Evolutionary conservation across 2,329 filamentous ascomycete genomes (phyloP).

Genomic region (Alternaria brassicae): DNA sequence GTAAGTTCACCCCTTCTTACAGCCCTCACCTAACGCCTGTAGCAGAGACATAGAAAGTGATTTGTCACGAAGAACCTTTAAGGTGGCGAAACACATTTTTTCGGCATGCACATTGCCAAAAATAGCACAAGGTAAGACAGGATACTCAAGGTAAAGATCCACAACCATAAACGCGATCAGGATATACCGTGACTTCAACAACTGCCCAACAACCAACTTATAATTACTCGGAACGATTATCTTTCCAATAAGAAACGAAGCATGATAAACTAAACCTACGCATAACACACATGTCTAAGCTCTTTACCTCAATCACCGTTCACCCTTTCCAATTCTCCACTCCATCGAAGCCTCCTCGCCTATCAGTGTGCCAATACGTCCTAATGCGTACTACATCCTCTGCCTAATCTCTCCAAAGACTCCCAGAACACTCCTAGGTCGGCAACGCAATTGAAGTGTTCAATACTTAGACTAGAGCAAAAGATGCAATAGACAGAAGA

Average conservation of each 20-base stretch:
- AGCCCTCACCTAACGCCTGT: no score
- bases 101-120: background rate
- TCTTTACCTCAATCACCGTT: background rate
- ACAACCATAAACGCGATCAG: background rate
- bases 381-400: background rate
- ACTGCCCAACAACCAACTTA: background rate
- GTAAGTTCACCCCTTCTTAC: no score
- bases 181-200: background rate
- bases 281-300: background rate
- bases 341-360: background rate
- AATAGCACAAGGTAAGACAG: background rate
- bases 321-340: background rate
- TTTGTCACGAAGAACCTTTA: no score
- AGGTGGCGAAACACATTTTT: no score
- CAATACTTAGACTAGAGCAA: background rate
- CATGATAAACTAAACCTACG: background rate
- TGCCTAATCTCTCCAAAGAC: background rate
- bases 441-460: background rate
- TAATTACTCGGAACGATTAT: background rate
- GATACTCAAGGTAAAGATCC: background rate
- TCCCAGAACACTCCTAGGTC: background rate
- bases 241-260: background rate
- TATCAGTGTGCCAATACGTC: background rate
- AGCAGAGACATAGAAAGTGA: no score
- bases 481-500: background rate